Evolutionary conservation across 345 rosid genomes (phyloP), one percentile per base, ranked within the genome.

Genomic region (Limnanthes douglasii): DNA sequence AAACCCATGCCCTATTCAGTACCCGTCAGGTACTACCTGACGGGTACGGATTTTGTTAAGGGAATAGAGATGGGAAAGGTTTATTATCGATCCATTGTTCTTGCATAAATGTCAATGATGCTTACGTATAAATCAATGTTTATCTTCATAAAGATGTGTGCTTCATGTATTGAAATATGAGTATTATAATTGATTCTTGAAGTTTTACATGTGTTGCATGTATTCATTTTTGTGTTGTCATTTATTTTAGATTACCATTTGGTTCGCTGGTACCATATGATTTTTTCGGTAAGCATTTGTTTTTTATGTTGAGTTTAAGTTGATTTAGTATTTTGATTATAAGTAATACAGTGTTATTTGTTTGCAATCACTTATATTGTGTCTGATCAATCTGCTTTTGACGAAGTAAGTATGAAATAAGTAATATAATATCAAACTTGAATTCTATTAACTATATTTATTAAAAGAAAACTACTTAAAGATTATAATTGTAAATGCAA

Each of bases 61-160:
- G 43, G 80, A 61, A 34, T 94, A 86, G 51, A 67, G 85, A 15
- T 75, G 88, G 94, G 97, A 82, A 39, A 80, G 66, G 11, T 62
- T 75, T 34, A 45, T 75, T 49, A 67, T 70, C 6, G 78, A 82
- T 56, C 41, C 63, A 21, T 30, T 86, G 24, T 64, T 82, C 53
- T 82, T 54, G n/a, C 14, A 85, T 79, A 10, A 86, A 82, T 82
- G 94, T 70, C 25, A n/a, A n/a, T 12, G 11, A 6, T 28, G 23
- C 32, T 21, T 35, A 14, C 6, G 37, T 33, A 36, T 5, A 13
- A 12, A 19, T 13, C 11, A 21, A 19, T 18, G n/a, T n/a, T n/a
- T n/a, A n/a, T n/a, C n/a, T n/a, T n/a, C n/a, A n/a, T n/a, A n/a
- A n/a, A n/a, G n/a, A n/a, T n/a, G n/a, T n/a, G n/a, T n/a, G n/a